phyloP scores from a whole-genome alignment of 2,329 filamentous ascomycete species.

The Apiospora saccharicola region DNA sequence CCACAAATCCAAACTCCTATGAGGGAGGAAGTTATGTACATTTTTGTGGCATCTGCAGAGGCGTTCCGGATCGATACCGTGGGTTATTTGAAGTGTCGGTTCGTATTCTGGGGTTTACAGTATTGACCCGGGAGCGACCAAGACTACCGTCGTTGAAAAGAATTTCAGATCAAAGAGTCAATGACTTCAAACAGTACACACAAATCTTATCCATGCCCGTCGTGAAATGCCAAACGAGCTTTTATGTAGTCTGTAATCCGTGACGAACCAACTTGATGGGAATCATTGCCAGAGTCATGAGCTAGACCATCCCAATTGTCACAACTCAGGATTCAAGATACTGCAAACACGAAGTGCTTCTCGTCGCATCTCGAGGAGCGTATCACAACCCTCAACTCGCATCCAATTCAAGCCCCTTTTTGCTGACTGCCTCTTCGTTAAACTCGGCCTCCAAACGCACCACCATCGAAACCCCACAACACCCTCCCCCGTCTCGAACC shows the following conservation, averaged over 20 bases:
- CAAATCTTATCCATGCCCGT: rapidly evolving
- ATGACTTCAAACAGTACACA: neutral
- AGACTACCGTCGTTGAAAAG: neutral
- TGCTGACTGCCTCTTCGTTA: neutral
- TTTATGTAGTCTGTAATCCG: no score
- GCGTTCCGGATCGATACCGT: conserved; percentile 18
- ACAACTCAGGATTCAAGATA: no score
- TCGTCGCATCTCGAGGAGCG: no score
- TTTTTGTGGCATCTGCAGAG: conserved; percentile 17
- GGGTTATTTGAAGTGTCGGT: neutral
- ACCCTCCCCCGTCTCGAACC: neutral
- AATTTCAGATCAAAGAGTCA: neutral
- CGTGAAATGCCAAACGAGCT: neutral
- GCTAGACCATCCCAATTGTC: no score
- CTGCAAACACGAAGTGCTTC: no score
- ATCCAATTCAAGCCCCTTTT: neutral
- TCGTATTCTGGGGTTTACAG: neutral
- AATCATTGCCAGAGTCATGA: no score
- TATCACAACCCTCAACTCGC: neutral
- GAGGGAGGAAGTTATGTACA: neutral
- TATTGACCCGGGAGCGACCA: neutral
- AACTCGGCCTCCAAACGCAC: neutral
- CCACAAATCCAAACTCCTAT: conserved; percentile 24
- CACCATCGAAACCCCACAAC: neutral
- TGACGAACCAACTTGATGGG: no score